Base-by-base conservation (phyloP, 2,329 filamentous ascomycete species). In the Aureobasidium subglaciale region DNA sequence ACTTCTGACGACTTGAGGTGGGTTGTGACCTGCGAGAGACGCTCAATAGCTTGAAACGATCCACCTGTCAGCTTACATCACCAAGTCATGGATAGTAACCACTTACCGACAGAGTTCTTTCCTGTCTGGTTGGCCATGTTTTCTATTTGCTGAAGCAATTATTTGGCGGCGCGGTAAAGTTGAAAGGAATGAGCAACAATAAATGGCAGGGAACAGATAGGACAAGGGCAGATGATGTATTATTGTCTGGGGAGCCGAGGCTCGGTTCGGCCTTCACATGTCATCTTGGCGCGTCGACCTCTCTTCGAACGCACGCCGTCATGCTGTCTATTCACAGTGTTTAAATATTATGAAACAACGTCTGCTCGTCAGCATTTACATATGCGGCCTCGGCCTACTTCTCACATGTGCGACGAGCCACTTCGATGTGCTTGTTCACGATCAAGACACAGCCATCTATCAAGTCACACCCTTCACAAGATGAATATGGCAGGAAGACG, bases 21-120 rank as follows among this genome's bases (percentile, higher is more conserved):
- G 61, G 76, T 75, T 55, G 76, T 72, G 59, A 85, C 78, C 68
- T 84, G 80, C 58, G 73, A 75, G 48, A 85, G 77, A 64, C 82
- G 80, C 62, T 80, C 76, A 64, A 80, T 76, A 59, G 79, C 80
- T 82, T 27, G 24, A n/a, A n/a, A n/a, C n/a, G n/a, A 52, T 13
- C n/a, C 13, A 34, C 5, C 15, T 53, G 48, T 57, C 20, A 43
- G 52, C 27, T 40, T 5, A 13, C n/a, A 37, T 24, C 16, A 25
- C 27, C 10, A 37, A 6, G 16, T 8, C 2, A 20, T 18, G 11
- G 20, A 43, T 5, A 8, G 35, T 8, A 15, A 38, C 29, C 3
- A 38, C 56, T 6, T 22, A 57, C 56, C 56, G 27, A 35, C 30
- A 2, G 45, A 53, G 30, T 53, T 54, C 25, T 48, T 57, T 24